These are phyloP conservation scores for Hymenoscyphus scutula DNA, from an alignment of 2,329 filamentous ascomycete species.

Conservation along the genomic window DNA sequence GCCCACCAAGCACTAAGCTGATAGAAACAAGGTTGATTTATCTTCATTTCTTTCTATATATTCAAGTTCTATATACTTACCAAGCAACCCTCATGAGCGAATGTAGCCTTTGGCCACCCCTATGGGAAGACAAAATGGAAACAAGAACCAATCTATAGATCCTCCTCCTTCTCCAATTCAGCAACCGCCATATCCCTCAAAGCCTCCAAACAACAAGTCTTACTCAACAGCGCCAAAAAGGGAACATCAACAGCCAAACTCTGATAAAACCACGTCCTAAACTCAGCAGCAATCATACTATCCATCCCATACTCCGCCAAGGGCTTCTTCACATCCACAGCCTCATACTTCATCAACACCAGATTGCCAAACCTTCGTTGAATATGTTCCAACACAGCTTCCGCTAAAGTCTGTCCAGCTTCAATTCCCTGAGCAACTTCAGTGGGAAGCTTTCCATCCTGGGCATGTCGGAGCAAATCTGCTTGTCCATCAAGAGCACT, in stretches of 20 bases:
- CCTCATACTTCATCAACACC: conserved; percentile 20
- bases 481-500: conserved; percentile 8
- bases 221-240: conserved; percentile 30
- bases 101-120: too few relatives aligned
- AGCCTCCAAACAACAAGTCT: conserved; percentile 5
- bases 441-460: conserved; percentile 4
- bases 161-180: conserved; percentile 10
- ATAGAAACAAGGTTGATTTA: too few relatives aligned
- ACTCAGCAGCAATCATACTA: conserved; percentile 43
- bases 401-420: background rate
- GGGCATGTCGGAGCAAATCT: background rate
- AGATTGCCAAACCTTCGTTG: conserved; percentile 26
- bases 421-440: conserved; percentile 5
- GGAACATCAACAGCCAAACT: conserved; percentile 38
- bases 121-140: too few relatives aligned
- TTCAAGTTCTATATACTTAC: too few relatives aligned
- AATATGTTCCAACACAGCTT: conserved; percentile 14
- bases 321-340: conserved; percentile 26
- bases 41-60: too few relatives aligned
- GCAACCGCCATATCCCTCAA: conserved; percentile 4
- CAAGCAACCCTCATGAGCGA: too few relatives aligned
- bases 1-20: too few relatives aligned
- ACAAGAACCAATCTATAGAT: background rate
- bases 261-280: conserved; percentile 39
- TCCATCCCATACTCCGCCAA: conserved; percentile 40